A percentile compares a stretch with the other conserved stretches of the same genome.
Conservation (phyloP, 768 basidiomycete genomes). For the Antrodiella citrinella region DNA sequence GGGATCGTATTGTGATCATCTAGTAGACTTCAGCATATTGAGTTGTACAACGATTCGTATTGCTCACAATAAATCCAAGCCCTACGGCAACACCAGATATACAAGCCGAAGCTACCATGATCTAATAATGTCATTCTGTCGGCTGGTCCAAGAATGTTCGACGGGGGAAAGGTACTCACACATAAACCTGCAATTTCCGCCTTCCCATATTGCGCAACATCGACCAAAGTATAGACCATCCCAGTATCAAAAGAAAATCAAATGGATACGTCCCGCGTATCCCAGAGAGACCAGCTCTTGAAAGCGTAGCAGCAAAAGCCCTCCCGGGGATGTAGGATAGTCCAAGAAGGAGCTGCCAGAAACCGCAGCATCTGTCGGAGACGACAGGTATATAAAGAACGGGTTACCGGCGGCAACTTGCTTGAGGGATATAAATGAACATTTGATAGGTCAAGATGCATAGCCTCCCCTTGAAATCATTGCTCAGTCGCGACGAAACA, state of each 20-base stretch:
- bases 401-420: too few relatives aligned
- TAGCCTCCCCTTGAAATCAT: too few relatives aligned
- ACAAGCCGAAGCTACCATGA: slow-evolving; percentile 11
- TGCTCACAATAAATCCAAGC: slow-evolving; percentile 14
- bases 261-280: slow-evolving; percentile 4
- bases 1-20: slow-evolving; percentile 12
- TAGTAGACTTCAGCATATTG: too few relatives aligned
- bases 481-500: too few relatives aligned
- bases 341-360: not conserved
- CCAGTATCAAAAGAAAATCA: not conserved
- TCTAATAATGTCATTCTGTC: too few relatives aligned
- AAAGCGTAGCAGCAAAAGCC: not conserved
- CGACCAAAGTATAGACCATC: not conserved
- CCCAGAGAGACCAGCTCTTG: not conserved
- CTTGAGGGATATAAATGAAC: too few relatives aligned
- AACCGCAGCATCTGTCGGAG: not conserved
- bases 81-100: slow-evolving; percentile 22
- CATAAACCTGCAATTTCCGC: not conserved
- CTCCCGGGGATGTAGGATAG: not conserved
- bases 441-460: too few relatives aligned
- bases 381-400: not conserved
- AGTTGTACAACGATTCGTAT: not conserved
- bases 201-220: not conserved
- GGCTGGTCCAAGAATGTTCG: too few relatives aligned
- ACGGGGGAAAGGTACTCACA: not conserved